These are phyloP conservation scores for Magnusiomyces fungicola DNA, from an alignment of 1,139 yeast species.

Conservation along the genomic window DNA sequence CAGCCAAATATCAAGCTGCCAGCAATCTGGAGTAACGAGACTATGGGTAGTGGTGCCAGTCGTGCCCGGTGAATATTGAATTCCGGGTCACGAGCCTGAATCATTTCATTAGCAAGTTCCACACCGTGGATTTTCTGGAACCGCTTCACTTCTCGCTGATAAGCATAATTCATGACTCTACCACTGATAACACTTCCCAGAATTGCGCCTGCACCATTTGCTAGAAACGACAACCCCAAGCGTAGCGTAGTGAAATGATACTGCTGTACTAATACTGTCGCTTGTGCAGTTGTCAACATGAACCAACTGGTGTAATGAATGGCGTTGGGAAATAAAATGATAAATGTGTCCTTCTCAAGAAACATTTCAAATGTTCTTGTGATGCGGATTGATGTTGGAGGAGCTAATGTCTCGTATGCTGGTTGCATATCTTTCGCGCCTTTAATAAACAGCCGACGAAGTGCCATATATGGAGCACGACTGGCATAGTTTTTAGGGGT, in stretches of 20 bases:
- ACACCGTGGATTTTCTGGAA: constrained; percentile 23
- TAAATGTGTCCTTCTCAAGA: constrained; percentile 31
- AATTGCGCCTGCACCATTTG: constrained; percentile 36
- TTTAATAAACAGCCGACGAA: background rate
- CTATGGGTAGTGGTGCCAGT: constrained; percentile 32
- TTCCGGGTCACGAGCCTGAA: constrained; percentile 11
- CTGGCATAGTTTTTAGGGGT: constrained; percentile 39
- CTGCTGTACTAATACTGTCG: constrained; percentile 43
- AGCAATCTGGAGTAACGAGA: constrained; percentile 28
- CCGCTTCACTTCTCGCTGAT: constrained; percentile 15
- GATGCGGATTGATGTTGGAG: constrained; percentile 38
- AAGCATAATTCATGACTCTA: constrained; percentile 29
- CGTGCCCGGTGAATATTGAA: constrained; percentile 48
- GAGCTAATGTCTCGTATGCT: constrained; percentile 38
- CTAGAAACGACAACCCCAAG: constrained; percentile 52
- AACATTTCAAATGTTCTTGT: constrained; percentile 33
- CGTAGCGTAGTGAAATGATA: constrained; percentile 47
- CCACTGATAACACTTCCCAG: constrained; percentile 33
- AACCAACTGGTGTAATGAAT: constrained; percentile 63
- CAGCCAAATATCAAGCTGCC: constrained; percentile 59
- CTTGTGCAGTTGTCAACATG: constrained; percentile 56
- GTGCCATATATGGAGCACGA: constrained; percentile 36
- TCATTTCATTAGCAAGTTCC: constrained; percentile 23
- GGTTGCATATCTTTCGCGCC: constrained; percentile 20
- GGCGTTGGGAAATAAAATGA: constrained; percentile 47